Conservation (phyloP, 768 basidiomycete species). For the Rhizopogon sp. region DNA sequence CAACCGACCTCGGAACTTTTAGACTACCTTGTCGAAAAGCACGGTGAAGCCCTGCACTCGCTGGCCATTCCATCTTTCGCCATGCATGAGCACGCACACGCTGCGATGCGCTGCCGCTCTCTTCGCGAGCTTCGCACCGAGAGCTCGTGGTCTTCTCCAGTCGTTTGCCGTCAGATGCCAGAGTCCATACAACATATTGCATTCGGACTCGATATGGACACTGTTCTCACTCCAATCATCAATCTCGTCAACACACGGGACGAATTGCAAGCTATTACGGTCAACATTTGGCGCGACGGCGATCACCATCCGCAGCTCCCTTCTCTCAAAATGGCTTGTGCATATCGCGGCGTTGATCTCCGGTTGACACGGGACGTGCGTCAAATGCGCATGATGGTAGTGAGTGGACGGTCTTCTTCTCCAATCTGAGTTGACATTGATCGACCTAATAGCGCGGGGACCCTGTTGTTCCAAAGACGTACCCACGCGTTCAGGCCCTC, state of each 20-base stretch:
- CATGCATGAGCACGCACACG: conserved; percentile 40
- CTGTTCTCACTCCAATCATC: conserved; percentile 48
- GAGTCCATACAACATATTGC: conserved; percentile 48
- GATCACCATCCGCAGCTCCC: conserved; percentile 45
- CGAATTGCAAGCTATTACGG: conserved; percentile 42
- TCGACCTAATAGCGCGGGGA: conserved; percentile 10
- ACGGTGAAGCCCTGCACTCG: conserved; percentile 45
- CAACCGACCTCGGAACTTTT: conserved; percentile 54
- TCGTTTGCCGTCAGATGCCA: conserved; percentile 46
- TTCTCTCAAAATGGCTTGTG: conserved; percentile 60
- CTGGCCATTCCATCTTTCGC: conserved; percentile 54
- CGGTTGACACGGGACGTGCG: conserved; percentile 45
- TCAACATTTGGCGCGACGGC: conserved; percentile 52
- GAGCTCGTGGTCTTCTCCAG: conserved; percentile 39
- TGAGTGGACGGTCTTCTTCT: conserved; percentile 27
- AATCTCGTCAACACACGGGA: conserved; percentile 45
- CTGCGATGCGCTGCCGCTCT: conserved; percentile 41
- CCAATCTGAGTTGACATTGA: background rate
- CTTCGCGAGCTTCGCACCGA: conserved; percentile 57
- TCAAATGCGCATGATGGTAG: conserved; percentile 46
- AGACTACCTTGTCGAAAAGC: conserved; percentile 46
- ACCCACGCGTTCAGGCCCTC: conserved; percentile 12
- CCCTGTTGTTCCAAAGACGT: conserved; percentile 11
- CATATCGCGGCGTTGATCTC: conserved; percentile 53
- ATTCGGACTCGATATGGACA: conserved; percentile 56